Evolutionary conservation across 257 asterid genomes (phyloP), one percentile per base, ranked within the genome.

Genomic region (Solanum boliviense): DNA sequence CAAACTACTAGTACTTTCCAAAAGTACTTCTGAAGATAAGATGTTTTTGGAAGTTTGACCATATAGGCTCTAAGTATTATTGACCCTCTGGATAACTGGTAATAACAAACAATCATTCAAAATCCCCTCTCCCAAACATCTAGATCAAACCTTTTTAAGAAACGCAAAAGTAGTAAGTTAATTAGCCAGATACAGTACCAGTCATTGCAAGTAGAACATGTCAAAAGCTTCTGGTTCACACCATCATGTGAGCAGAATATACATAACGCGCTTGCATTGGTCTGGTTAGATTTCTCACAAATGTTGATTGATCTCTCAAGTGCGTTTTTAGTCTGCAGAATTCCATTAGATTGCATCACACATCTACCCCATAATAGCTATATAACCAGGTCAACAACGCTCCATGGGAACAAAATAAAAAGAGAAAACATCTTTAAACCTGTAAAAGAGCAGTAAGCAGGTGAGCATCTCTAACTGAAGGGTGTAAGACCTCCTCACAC

Each of bases 151-250:
- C 83, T 9, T 76, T 76, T 36, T 23, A n/a, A 76, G 58, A 68
- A 16, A 78, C 78, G 39, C 31, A 11, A 84, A 86, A 88, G 58
- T 38, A 39, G 13, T 11, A 75, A 38, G 56, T 21, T 75, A 75
- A 38, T 38, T 76, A 71, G 88, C 81, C 7, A 32, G 70, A 87
- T 71, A 85, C 76, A 88, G 86, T 90, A 95, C 99, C 97, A 75
- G 88, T 93, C 95, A 31, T 89, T 88, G 95, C 99, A 96, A 90
- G 90, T 76, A 81, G 93, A 91, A 91, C 98, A 96, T 62, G 91
- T 90, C 83, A 89, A 89, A 87, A 91, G 90, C 90, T 91, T 90
- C 89, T 88, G 92, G 89, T 91, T 86, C 86, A 92, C 90, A 87
- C 84, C 84, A 89, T 87, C 87, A 67, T 27, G 86, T 78, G 87